A percentile compares a stretch with the other conserved stretches of the same genome.
Evolutionary conservation across 1,284 basidiomycete species (phyloP).

Genomic region (Malassezia sympodialis): DNA sequence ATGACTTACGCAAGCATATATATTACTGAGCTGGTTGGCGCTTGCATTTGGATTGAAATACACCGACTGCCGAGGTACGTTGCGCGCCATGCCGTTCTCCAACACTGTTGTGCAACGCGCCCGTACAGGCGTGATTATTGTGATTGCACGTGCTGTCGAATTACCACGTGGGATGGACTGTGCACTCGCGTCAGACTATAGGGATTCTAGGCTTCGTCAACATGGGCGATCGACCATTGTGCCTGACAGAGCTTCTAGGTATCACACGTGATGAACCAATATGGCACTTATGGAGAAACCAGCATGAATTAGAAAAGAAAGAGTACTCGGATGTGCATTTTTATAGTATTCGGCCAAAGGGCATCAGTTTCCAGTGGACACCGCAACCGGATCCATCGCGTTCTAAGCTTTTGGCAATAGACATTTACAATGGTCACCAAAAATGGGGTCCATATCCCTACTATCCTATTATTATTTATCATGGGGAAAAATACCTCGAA

Average conservation of each 20-base stretch:
- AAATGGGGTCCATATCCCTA: constrained; percentile 2
- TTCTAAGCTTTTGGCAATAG: constrained; percentile 1
- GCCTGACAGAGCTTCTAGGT: not conserved
- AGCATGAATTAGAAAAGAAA: not conserved
- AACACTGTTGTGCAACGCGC: not conserved
- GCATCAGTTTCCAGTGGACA: constrained; percentile 10
- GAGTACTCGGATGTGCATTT: constrained; percentile 5
- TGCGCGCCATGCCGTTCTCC: constrained; percentile 2
- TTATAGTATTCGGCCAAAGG: not conserved
- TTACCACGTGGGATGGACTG: not conserved
- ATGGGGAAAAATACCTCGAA: not conserved
- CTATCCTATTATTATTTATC: not conserved
- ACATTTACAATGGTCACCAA: constrained; percentile 12
- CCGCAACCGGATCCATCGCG: not conserved
- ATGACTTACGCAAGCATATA: not conserved
- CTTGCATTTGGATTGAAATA: constrained; percentile 10
- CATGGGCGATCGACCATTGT: not conserved
- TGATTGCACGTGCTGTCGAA: not conserved
- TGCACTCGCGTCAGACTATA: not conserved
- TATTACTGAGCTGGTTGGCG: constrained; percentile 7
- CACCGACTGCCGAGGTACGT: constrained; percentile 14
- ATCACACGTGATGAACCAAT: not conserved
- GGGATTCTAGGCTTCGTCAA: not conserved
- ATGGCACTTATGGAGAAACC: not conserved
- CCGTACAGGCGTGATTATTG: not conserved